phyloP scores from a whole-genome alignment of 108 stramenopile genomes.

The Conticribra guillardii region DNA sequence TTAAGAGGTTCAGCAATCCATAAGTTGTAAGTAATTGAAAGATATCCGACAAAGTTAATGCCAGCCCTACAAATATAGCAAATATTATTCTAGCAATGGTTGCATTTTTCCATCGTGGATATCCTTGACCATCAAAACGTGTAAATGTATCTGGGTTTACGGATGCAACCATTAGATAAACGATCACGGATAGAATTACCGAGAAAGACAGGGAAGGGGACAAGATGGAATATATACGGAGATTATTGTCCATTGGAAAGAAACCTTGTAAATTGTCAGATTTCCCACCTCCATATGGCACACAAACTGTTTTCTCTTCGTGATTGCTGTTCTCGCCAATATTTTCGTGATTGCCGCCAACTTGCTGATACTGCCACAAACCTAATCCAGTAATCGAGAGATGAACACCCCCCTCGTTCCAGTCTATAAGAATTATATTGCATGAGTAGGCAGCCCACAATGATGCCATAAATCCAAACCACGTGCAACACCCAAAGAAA shows the following conservation, averaged over 20 bases:
- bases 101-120: slow-evolving; percentile 31
- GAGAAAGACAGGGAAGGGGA: slow-evolving; percentile 12
- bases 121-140: background rate
- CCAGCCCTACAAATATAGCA: slow-evolving; percentile 12
- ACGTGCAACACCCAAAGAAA: no score
- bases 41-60: slow-evolving; percentile 14
- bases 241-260: slow-evolving; percentile 18
- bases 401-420: slow-evolving; percentile 18
- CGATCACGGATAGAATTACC: slow-evolving; percentile 19
- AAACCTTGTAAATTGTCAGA: slow-evolving; percentile 23
- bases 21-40: slow-evolving; percentile 8
- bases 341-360: background rate
- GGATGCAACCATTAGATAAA: slow-evolving; percentile 1
- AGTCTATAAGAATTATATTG: slow-evolving; percentile 20
- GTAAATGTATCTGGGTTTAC: slow-evolving; percentile 13
- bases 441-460: slow-evolving; percentile 26
- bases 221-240: slow-evolving; percentile 17
- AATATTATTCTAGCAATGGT: slow-evolving; percentile 5
- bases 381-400: slow-evolving; percentile 31
- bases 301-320: slow-evolving; percentile 6
- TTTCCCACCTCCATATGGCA: slow-evolving; percentile 5
- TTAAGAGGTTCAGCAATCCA: slow-evolving; percentile 19
- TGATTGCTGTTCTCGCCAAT: background rate
- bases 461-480: slow-evolving; percentile 21
- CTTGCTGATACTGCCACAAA: slow-evolving; percentile 26